Base-by-base conservation (phyloP, 768 basidiomycete species). In the Amanita exitialis region DNA sequence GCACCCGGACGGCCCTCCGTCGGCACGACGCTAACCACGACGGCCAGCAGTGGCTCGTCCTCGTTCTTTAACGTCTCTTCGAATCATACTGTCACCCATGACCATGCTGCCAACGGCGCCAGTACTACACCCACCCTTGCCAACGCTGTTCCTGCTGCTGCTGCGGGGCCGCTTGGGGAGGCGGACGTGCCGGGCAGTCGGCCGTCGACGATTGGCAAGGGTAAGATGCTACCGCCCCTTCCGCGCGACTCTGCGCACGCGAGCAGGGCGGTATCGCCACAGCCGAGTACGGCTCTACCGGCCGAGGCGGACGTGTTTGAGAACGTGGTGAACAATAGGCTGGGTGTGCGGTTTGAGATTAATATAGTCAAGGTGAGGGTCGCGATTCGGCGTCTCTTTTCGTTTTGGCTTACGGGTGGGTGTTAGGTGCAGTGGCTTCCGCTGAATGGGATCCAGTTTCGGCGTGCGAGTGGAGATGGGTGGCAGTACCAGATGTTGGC, bases 401-500 rank as follows among this genome's bases (percentile, higher is more conserved):
- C 10, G 3, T 4, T 30, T 30, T 30, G 10, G 30, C 30, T 30
- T 12, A 30, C 10, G 30, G 30, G 30, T 12, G 10, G 3, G 30
- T 30, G 30, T 30, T 59, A 94, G 93, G 90, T 96, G 2, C 92
- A 92, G 41, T 90, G 84, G 83, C 70, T 97, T 44, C 91, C 92
- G 2, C 68, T 98, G 16, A 89, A 97, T 65, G 94, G 95, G 2
- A 86, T 98, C 41, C 95, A 98, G 62, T 98, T 97, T 71, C 82
- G 95, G 44, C 76, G 95, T 54, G 78, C 83, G 1, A 79, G 87
- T 23, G 94, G 94, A 1, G 90, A 95, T 57, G 89, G 86, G 0
- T 97, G 93, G 93, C 92, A 96, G 66, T 97, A 98, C 66, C 91
- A 94, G 64, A 92, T 92, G 89, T 77, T 98, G 36, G 93, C 90